Conservation (phyloP, 2,329 filamentous ascomycete genomes). For the Colletotrichum nymphaeae region DNA sequence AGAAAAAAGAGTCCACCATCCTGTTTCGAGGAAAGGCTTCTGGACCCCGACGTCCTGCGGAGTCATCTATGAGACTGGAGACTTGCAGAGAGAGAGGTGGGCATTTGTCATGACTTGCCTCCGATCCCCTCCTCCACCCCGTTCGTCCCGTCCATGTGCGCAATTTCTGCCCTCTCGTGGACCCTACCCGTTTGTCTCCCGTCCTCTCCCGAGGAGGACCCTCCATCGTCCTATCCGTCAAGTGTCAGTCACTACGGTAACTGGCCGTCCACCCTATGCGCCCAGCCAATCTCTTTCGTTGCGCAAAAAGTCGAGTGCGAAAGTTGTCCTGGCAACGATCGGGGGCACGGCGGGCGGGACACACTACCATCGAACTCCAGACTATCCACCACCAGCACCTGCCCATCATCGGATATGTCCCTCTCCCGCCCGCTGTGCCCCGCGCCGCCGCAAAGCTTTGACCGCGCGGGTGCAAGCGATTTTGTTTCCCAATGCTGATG, state of each 20-base stretch:
- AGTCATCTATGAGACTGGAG: not conserved
- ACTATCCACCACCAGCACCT: not conserved
- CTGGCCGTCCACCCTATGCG: not conserved
- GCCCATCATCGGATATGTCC: not conserved
- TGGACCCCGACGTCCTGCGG: not conserved
- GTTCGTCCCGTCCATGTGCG: constrained; percentile 1
- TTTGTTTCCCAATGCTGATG: not conserved
- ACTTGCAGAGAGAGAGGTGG: not conserved
- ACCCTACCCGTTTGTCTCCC: not conserved
- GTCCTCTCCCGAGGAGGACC: not conserved
- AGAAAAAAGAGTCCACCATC: constrained; percentile 1
- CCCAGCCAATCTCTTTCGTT: constrained; percentile 18
- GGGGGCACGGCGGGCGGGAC: not conserved
- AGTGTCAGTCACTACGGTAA: not conserved
- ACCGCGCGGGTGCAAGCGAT: not conserved
- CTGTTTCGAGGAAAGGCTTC: constrained; percentile 13
- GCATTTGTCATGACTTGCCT: not conserved
- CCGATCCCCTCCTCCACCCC: too few species aligned
- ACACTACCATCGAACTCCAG: not conserved
- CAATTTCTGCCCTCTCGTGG: not conserved
- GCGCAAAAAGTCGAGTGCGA: constrained; percentile 9
- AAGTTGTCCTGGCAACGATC: constrained; percentile 18
- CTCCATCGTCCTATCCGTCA: not conserved
- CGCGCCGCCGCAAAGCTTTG: not conserved
- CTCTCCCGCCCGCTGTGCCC: not conserved